Evolutionary conservation across 768 basidiomycete species (phyloP).

Genomic region (Tylopilus sp.): DNA sequence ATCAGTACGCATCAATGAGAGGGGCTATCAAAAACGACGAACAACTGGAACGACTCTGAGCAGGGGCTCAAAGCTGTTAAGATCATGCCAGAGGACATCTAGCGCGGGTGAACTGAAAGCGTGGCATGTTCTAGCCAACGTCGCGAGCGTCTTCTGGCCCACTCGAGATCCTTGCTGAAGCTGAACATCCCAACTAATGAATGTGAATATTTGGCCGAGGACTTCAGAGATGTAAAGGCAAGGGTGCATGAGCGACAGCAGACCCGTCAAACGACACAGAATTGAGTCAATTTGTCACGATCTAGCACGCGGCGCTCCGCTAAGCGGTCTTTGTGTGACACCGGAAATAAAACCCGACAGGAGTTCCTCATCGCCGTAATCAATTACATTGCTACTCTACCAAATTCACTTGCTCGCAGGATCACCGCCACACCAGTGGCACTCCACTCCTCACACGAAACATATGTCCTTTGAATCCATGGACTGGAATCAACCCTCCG

Average conservation of each 20-base stretch:
- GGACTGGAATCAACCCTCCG: no score
- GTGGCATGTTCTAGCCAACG: constrained; percentile 12
- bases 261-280: no score
- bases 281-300: no score
- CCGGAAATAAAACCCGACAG: no score
- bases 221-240: constrained; percentile 10
- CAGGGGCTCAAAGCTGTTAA: constrained; percentile 10
- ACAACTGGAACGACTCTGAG: constrained; percentile 5
- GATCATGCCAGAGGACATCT: constrained; percentile 12
- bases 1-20: background rate
- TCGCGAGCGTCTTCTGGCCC: constrained; percentile 5
- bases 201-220: constrained; percentile 4
- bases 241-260: constrained; percentile 27
- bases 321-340: no score
- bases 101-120: constrained; percentile 13
- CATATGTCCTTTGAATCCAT: no score
- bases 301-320: no score
- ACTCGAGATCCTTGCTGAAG: background rate
- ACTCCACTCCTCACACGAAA: no score
- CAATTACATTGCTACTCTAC: no score
- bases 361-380: no score
- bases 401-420: no score
- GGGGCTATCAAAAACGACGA: background rate
- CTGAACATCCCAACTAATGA: background rate
- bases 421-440: no score